Evolutionary conservation across 257 asterid genomes (phyloP), one percentile per base, ranked within the genome.

Genomic region (Fraxinus pennsylvanica): DNA sequence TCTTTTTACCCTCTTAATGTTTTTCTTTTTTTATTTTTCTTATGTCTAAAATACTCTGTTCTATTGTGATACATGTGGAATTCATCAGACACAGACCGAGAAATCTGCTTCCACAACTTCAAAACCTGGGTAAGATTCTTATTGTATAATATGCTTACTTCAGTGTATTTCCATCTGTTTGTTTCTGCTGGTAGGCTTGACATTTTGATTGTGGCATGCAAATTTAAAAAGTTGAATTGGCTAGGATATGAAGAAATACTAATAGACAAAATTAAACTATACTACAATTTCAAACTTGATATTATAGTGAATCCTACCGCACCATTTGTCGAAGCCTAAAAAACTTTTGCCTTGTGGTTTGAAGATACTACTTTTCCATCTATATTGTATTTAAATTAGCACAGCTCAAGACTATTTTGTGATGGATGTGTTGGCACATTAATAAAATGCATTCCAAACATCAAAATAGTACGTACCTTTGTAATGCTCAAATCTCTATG

Each of bases 111-210:
- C 88, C 15, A 81, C 89, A 63, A 87, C 89, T 73, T 81, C 91
- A 1, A 91, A 91, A 75, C 80, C 96, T 27, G 96, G 94, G 94
- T 91, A 82, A 66, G 6, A n/a, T 74, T 74, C n/a, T 32, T 9
- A 36, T 68, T 36, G 52, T 22, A 39, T 17, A 13, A 61, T 57
- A 61, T 78, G 80, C 72, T 38, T 71, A 32, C n/a, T 43, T 2
- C 7, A 8, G 9, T 71, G 71, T 61, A 57, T 43, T 32, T 25
- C 41, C 17, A 70, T 32, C 43, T 12, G 54, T 65, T 72, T 27
- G 9, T 5, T 59, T 5, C 72, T 30, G 69, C 68, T 33, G 1
- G 10, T 39, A 17, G 9, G 27, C 21, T 81, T 30, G 8, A 41
- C 43, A 65, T 66, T 72, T 39, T 33, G 15, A 54, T 47, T 61